Evolutionary conservation across 495 filamentous ascomycete genomes (phyloP).

Genomic region (Penicillium cosmopolitanum): DNA sequence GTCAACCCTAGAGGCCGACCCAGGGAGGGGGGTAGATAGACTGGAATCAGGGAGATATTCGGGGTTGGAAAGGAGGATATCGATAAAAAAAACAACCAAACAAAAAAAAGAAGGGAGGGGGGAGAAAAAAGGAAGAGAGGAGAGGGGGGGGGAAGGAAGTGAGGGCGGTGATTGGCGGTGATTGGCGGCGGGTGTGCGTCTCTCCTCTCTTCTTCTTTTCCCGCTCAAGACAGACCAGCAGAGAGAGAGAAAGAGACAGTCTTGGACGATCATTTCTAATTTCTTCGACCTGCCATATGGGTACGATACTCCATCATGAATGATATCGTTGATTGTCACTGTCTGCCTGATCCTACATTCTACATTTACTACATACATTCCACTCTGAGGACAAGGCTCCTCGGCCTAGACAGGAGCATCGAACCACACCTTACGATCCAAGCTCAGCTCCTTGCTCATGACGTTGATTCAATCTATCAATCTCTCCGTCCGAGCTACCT

Average conservation of each 20-base stretch:
- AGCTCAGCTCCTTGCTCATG: conserved; percentile 22
- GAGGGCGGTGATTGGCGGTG: conserved; percentile 18
- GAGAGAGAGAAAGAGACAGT: no score
- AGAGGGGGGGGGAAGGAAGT: conserved; percentile 17
- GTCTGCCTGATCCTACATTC: no score
- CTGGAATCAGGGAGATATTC: neutral
- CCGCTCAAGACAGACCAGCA: conserved; percentile 1
- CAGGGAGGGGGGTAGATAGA: conserved; percentile 2
- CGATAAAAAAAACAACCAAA: conserved; percentile 2
- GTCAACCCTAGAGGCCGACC: conserved; percentile 38
- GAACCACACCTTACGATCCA: neutral
- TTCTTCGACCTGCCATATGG: no score
- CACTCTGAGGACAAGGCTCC: no score
- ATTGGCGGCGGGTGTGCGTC: conserved; percentile 22
- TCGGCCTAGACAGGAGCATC: neutral
- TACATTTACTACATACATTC: no score
- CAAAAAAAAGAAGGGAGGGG: conserved; percentile 13
- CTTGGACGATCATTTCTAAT: no score
- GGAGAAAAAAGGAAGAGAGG: conserved; percentile 16
- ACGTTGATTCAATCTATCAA: conserved; percentile 17
- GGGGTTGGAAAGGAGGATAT: neutral
- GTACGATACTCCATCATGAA: no score
- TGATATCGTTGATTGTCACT: no score
- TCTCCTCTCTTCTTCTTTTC: conserved; percentile 8
- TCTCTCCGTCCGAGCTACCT: neutral